A percentile compares a stretch with the other conserved stretches of the same genome.
phyloP scores from a whole-genome alignment of 805 yeast species.

The Cyberlindnera mississippiensis region DNA sequence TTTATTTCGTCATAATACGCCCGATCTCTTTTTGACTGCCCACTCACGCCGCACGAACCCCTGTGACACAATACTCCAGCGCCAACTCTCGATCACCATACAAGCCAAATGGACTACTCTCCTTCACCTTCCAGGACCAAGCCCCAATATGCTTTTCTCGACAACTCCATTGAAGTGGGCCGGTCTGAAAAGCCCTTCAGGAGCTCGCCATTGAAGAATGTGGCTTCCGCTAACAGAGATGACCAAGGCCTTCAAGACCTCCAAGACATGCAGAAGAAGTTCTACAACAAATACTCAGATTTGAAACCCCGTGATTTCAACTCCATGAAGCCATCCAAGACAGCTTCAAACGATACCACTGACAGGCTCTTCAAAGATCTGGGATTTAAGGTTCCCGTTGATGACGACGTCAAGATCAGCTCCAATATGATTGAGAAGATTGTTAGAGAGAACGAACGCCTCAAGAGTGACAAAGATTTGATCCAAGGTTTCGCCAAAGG shows the following conservation, averaged over 20 bases:
- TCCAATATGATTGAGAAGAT: conserved; percentile 36
- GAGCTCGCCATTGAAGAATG: conserved; percentile 16
- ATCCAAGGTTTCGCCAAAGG: conserved; percentile 31
- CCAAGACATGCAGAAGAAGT: conserved; percentile 20
- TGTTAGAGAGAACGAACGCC: conserved; percentile 33
- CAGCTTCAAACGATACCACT: conserved; percentile 15
- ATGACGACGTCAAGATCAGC: conserved; percentile 33
- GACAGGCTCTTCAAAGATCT: conserved; percentile 23
- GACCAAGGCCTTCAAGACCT: conserved; percentile 1
- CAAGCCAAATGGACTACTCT: conserved; percentile 29
- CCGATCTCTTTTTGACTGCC: too few relatives aligned
- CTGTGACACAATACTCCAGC: too few relatives aligned
- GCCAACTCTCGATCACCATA: too few relatives aligned
- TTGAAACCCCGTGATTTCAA: conserved; percentile 18
- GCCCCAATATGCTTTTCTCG: conserved; percentile 22
- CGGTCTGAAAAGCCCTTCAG: conserved; percentile 16
- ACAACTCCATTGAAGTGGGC: conserved; percentile 24
- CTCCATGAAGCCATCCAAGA: conserved; percentile 15
- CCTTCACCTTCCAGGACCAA: conserved; percentile 25
- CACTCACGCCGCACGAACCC: too few relatives aligned
- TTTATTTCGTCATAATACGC: too few relatives aligned
- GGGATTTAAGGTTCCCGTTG: conserved; percentile 17
- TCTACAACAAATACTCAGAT: conserved; percentile 21
- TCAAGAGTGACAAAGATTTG: conserved; percentile 30
- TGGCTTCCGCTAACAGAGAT: conserved; percentile 6